Base-by-base conservation (phyloP, 352 stramenopile species). In the Phytophthora fragariae region DNA sequence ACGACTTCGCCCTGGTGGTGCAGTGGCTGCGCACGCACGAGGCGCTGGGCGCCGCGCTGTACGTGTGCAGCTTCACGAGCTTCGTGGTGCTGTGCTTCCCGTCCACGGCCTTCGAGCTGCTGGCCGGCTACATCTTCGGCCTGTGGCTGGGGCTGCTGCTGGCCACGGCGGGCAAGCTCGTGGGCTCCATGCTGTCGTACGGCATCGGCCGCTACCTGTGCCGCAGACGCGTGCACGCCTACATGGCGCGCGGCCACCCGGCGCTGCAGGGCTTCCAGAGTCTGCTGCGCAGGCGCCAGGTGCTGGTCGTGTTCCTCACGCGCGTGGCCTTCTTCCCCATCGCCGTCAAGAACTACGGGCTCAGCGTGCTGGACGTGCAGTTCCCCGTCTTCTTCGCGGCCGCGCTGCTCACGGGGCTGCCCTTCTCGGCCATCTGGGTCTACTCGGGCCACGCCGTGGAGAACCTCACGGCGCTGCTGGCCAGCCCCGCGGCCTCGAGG, bases 331-430 rank as follows among this genome's bases (percentile, higher is more conserved):
- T 93, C 65, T 94, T 95, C 65, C 88, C 88, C 11, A 95, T 95
- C 68, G 88, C 85, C 46, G 80, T 95, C 75, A 95, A 95, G 66
- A 95, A 95, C 69, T 95, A 95, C 65, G 88, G 88, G 39, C 85
- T 95, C 24, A 95, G 88, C 64, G 86, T 93, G 29, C 70, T 95
- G 14, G 85, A 93, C 60, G 88, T 95, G 17, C 72, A 60, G 27
- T 94, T 94, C 33, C 59, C 73, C 11, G 80, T 94, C 7, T 95
- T 82, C 46, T 89, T 92, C 57, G 68, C 83, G 37, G 85, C 88
- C 7, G 86, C 86, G 49, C 61, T 95, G 49, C 46, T 93, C 31
- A 92, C 88, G 3, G 88, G 88, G 0, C 60, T 93, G 5, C 81
- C 83, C 17, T 95, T 93, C 70, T 91, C 84, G 3, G 70, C 84